Percentiles rank a stretch among this genome's conserved stretches.
phyloP scores from a whole-genome alignment of 1,139 yeast species.

The Eremothecium coryli region DNA sequence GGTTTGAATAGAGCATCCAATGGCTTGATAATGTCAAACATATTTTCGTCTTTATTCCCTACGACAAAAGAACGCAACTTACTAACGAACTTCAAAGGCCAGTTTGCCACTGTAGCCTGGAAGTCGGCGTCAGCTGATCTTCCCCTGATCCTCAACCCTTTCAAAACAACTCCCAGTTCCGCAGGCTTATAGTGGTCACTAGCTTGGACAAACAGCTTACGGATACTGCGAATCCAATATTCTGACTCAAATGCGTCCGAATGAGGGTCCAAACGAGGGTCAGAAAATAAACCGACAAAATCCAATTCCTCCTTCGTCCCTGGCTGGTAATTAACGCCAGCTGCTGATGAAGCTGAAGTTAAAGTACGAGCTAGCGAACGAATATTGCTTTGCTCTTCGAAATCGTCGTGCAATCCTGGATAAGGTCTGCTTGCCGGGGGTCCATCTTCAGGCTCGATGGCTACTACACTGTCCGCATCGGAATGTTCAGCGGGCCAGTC shows the following conservation, averaged over 20 bases:
- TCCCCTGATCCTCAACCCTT: constrained; percentile 60
- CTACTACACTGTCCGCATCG: no score
- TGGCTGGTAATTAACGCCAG: background rate
- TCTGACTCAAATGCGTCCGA: constrained; percentile 48
- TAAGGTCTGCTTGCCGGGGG: constrained; percentile 5
- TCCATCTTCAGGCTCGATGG: background rate
- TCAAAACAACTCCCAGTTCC: constrained; percentile 56
- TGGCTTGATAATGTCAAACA: constrained; percentile 47
- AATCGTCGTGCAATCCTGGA: constrained; percentile 7
- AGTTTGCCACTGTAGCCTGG: constrained; percentile 59
- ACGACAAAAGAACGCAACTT: constrained; percentile 15
- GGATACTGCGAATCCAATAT: constrained; percentile 64
- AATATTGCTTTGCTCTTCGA: constrained; percentile 9
- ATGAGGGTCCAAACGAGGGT: constrained; percentile 43
- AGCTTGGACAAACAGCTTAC: constrained; percentile 44
- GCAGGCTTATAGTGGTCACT: constrained; percentile 54
- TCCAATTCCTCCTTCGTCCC: constrained; percentile 3
- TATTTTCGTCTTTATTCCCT: background rate
- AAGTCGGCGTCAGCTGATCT: constrained; percentile 67
- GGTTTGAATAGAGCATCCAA: constrained; percentile 59
- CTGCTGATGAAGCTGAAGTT: constrained; percentile 6
- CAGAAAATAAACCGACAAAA: constrained; percentile 24
- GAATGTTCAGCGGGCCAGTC: no score
- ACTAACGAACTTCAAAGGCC: constrained; percentile 31
- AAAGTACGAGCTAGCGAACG: constrained; percentile 10